Evolutionary conservation across 495 filamentous ascomycete species (phyloP), one percentile per base, ranked within the genome.

Genomic region (Penicillium cataractarum): DNA sequence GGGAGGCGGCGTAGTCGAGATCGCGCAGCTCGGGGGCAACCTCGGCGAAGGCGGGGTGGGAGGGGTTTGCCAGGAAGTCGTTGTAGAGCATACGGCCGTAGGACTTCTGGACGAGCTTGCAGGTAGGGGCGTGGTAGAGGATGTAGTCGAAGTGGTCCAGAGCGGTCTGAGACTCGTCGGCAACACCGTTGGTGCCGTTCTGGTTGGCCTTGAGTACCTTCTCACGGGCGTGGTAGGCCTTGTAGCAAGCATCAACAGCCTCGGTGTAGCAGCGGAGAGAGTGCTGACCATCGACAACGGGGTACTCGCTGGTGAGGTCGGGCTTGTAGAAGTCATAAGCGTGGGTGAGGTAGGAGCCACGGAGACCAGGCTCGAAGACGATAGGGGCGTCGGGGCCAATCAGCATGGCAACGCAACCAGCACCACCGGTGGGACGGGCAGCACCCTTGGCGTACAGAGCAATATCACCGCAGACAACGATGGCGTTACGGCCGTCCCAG

Each of bases 311-410:
- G 62, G 93, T 96, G 55, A 99, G 83, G 76, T 99, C 95, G 68
- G 95, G 90, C 87, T 99, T 99, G 87, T 96, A 99, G 81, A 99
- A 99, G 76, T 99, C 95, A 80, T 98, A 99, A 68, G 90, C 91
- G 78, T 99, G 95, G 70, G 87, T 87, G 85, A 97, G 89, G 83
- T 97, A 97, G 71, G 83, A 89, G 74, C 91, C 95, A 74, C 96
- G 89, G 60, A 97, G 87, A 73, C 94, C 95, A 51, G 95, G 85
- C 77, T 99, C 96, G 66, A 97, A 84, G 55, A 90, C 92, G 66
- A 99, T 80, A 44, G 94, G 93, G 42, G 95, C 96, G 69, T 98
- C 83, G 50, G 95, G 95, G 39, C 96, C 96, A 70, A 99, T 85
- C 61, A 99, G 84, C 86, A 99, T 89, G 68, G 96, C 95, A 64